A percentile compares a stretch with the other conserved stretches of the same genome.
phyloP scores from a whole-genome alignment of 805 yeast species.

The Teunomyces tritomae region DNA sequence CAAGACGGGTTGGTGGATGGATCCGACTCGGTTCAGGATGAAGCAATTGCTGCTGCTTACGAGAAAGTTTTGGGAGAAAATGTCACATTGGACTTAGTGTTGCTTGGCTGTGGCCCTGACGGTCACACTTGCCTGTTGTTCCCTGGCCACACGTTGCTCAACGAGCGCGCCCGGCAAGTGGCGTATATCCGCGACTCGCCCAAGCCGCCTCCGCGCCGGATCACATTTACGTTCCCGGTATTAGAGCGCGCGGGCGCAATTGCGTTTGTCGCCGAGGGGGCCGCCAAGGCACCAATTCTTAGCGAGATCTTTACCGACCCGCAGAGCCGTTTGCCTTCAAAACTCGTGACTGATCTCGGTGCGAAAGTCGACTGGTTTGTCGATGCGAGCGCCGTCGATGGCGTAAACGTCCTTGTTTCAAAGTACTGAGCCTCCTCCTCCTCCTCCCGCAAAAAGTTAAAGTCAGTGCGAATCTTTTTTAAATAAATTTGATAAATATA shows the following conservation, averaged over 20 bases:
- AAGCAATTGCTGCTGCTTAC: constrained; percentile 60
- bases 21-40: constrained; percentile 45
- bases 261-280: constrained; percentile 88
- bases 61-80: constrained; percentile 52
- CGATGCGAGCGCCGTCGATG: constrained; percentile 70
- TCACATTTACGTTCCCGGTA: constrained; percentile 82
- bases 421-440: constrained; percentile 21
- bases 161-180: constrained; percentile 51
- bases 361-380: constrained; percentile 78
- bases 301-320: constrained; percentile 62
- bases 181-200: constrained; percentile 79
- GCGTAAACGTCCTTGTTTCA: constrained; percentile 46
- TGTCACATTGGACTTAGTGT: constrained; percentile 56
- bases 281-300: constrained; percentile 72
- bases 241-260: constrained; percentile 52
- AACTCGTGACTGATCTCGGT: constrained; percentile 60
- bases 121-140: constrained; percentile 94
- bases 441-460: too few relatives aligned
- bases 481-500: too few relatives aligned
- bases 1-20: constrained; percentile 42
- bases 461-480: too few relatives aligned
- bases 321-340: constrained; percentile 60
- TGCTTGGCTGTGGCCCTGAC: constrained; percentile 93
- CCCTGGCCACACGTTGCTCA: constrained; percentile 74
- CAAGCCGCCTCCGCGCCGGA: constrained; percentile 91